phyloP scores from a whole-genome alignment of 1,139 yeast species.

The Tardiomyces depauwii region DNA sequence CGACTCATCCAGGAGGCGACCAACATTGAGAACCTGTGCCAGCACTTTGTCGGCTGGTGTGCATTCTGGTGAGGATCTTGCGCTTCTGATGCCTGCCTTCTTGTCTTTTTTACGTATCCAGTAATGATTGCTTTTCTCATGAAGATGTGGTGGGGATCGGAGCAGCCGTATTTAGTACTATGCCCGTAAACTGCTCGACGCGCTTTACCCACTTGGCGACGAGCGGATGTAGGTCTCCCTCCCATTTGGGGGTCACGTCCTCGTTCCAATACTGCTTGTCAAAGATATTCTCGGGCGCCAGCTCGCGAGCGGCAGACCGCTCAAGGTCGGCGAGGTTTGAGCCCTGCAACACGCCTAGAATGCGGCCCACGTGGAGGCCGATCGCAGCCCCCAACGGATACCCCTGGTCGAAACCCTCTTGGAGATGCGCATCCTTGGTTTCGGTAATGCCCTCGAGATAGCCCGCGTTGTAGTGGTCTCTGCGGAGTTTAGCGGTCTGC shows the following conservation, averaged over 20 bases:
- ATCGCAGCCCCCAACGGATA: conserved; percentile 64
- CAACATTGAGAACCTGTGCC: conserved; percentile 89
- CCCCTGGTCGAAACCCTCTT: conserved; percentile 70
- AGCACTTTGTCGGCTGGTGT: conserved; percentile 98
- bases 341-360: conserved; percentile 42
- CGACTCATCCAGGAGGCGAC: conserved; percentile 93
- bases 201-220: conserved; percentile 28
- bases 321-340: conserved; percentile 16
- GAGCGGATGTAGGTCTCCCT: conserved; percentile 26
- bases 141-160: too few species aligned
- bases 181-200: conserved; percentile 2
- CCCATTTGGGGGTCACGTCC: conserved; percentile 31
- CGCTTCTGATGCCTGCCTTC: neutral
- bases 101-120: neutral
- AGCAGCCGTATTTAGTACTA: neutral
- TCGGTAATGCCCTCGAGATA: conserved; percentile 68
- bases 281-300: conserved; percentile 41
- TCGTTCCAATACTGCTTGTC: conserved; percentile 39
- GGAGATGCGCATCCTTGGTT: conserved; percentile 63
- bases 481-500: conserved; percentile 22
- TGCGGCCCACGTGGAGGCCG: conserved; percentile 55
- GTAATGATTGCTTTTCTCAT: neutral
- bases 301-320: conserved; percentile 35
- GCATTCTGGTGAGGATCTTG: conserved; percentile 68
- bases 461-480: conserved; percentile 74